A percentile compares a stretch with the other conserved stretches of the same genome.
phyloP scores from a whole-genome alignment of 345 rosid genomes.

The Citrus sp. region DNA sequence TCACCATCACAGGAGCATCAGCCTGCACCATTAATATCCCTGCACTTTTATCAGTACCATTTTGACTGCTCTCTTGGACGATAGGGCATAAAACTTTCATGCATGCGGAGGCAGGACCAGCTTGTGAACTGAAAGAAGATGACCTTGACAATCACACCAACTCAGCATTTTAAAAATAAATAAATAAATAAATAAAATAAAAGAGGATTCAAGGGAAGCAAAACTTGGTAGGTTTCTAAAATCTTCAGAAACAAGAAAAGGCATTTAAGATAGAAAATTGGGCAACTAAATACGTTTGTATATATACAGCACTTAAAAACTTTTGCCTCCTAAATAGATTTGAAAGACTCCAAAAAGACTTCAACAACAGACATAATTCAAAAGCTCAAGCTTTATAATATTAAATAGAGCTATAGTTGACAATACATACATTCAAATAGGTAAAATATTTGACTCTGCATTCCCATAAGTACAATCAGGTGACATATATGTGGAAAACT shows the following conservation, averaged over 20 bases:
- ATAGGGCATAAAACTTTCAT: conserved; percentile 59
- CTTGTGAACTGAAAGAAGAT: conserved; percentile 58
- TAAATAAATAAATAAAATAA: too few relatives aligned
- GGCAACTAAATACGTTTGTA: too few relatives aligned
- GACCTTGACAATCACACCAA: conserved; percentile 10
- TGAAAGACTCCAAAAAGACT: background rate
- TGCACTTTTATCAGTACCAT: conserved; percentile 50
- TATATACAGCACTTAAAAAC: background rate
- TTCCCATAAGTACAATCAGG: background rate
- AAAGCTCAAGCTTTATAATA: background rate
- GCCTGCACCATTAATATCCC: conserved; percentile 84
- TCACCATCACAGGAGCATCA: conserved; percentile 61
- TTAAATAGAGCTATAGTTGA: background rate
- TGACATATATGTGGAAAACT: background rate
- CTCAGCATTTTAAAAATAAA: background rate
- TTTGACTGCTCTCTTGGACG: conserved; percentile 39
- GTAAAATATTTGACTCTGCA: background rate
- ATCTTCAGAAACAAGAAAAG: background rate
- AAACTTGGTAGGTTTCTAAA: background rate
- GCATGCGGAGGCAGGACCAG: conserved; percentile 93
- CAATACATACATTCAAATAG: background rate
- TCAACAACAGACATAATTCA: background rate
- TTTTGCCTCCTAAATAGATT: background rate
- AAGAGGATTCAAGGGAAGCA: background rate
- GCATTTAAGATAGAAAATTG: background rate